A percentile compares a stretch with the other conserved stretches of the same genome.
These are phyloP conservation scores for Harrya chromipes DNA, from an alignment of 768 basidiomycete species.

Conservation along the genomic window DNA sequence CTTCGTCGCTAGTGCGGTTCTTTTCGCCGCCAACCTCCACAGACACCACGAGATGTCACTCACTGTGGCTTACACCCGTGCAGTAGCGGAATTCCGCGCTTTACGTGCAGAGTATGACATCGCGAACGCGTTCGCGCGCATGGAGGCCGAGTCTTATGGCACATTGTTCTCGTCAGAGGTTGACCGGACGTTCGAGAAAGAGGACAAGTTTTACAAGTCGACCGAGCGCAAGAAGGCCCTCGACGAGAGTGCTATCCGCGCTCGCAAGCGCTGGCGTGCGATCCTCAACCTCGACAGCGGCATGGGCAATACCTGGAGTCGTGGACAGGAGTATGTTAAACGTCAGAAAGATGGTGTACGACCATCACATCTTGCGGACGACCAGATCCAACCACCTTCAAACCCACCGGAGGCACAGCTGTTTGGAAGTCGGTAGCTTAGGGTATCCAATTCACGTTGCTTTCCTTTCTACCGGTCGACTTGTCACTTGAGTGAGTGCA, in stretches of 20 bases:
- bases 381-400: slow-evolving; percentile 20
- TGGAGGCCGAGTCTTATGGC: slow-evolving; percentile 79
- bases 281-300: slow-evolving; percentile 45
- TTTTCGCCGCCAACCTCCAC: slow-evolving; percentile 78
- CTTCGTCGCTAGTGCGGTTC: slow-evolving; percentile 57
- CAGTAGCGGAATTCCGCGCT: slow-evolving; percentile 83
- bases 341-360: slow-evolving; percentile 69
- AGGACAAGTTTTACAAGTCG: slow-evolving; percentile 58
- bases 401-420: slow-evolving; percentile 25
- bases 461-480: background rate
- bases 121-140: slow-evolving; percentile 66
- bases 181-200: slow-evolving; percentile 56
- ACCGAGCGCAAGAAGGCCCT: slow-evolving; percentile 54
- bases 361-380: slow-evolving; percentile 61
- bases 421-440: slow-evolving; percentile 16
- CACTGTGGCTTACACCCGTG: slow-evolving; percentile 74
- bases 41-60: slow-evolving; percentile 59
- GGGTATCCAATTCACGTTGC: slow-evolving; percentile 1
- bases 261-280: slow-evolving; percentile 77
- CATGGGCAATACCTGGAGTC: slow-evolving; percentile 56
- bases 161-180: slow-evolving; percentile 63
- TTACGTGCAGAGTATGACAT: slow-evolving; percentile 84
- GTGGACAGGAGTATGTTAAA: slow-evolving; percentile 67
- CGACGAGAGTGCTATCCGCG: slow-evolving; percentile 58
- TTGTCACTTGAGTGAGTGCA: background rate